Base-by-base conservation (phyloP, 805 yeast species). In the Candida maris region DNA sequence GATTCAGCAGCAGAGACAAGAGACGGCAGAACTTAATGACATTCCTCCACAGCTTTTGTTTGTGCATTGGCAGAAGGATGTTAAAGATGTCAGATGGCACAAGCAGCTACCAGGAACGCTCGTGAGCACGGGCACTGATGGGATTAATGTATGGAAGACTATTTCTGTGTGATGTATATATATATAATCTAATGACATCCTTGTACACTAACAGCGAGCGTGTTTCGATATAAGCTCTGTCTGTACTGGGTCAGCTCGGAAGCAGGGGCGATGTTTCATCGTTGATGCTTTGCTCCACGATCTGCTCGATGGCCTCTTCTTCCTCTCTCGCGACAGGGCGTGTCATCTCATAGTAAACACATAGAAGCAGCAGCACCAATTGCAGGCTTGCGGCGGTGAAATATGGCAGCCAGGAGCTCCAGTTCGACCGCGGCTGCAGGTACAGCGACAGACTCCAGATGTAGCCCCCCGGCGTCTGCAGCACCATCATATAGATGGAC, bases 61-160 rank as follows among this genome's bases (percentile, higher is more conserved):
- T 66, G 95, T 91, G 30, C 98, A 93, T 62, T 93, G 97, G 97
- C 98, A 93, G 68, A 80, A 81, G 52, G 94, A 93, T 55, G 97
- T 91, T 37, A 93, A 93, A 68, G 98, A 93, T 61, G 96, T 91
- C 32, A 85, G 94, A 65, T 93, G 98, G 98, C 96, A 91, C 64
- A 79, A 70, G 55, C 97, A 93, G 68, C 85, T 93, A 38, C 98
- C 98, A 3, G 98, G 98, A 32, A 81, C 95, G 48, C 73, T 93
- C 56, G 87, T 88, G 13, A 81, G 94, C 52, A 91, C 97, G 2
- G 98, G 98, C 48, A 81, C 91, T 24, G 97, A 91, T 54, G 98
- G 98, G 26, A 70, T 93, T 59, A 85, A 85, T 55, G 68, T 91
- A 27, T 93, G 97, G 97, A 93, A 93, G 69, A 91, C 97, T 14